phyloP scores from a whole-genome alignment of 495 filamentous ascomycete species.

The Aspergillus cavernicola region DNA sequence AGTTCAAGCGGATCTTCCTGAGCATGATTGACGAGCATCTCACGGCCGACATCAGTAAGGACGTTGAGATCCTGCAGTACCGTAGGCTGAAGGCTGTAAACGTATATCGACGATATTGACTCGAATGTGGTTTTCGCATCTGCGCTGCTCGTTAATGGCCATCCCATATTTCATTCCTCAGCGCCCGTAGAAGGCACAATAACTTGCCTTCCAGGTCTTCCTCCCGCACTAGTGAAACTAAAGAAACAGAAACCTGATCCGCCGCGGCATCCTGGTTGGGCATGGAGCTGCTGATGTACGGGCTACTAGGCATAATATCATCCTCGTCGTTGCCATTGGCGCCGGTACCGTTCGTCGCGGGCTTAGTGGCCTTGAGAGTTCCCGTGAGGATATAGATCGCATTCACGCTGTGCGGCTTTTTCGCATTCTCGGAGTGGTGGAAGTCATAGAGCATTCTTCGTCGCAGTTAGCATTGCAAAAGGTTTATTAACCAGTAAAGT shows the following conservation, averaged over 20 bases:
- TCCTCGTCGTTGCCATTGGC: slow-evolving; percentile 46
- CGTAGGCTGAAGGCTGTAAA: slow-evolving; percentile 79
- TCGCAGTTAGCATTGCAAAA: neutral
- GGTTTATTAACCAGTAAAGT: too few species aligned
- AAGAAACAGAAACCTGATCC: slow-evolving; percentile 39
- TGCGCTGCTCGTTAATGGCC: slow-evolving; percentile 29
- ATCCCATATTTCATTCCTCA: neutral
- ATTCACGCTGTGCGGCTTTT: slow-evolving; percentile 68
- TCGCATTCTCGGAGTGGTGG: slow-evolving; percentile 70
- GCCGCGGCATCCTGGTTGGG: slow-evolving; percentile 43
- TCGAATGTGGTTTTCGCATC: slow-evolving; percentile 66
- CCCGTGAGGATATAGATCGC: slow-evolving; percentile 88
- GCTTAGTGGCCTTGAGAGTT: slow-evolving; percentile 35
- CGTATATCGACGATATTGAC: slow-evolving; percentile 68
- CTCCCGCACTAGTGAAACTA: slow-evolving; percentile 72
- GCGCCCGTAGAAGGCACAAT: neutral
- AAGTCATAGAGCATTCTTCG: slow-evolving; percentile 88
- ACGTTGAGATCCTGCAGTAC: slow-evolving; percentile 71
- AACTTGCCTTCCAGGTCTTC: slow-evolving; percentile 70
- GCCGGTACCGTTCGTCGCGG: slow-evolving; percentile 29
- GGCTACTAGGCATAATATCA: slow-evolving; percentile 69
- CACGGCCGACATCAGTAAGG: slow-evolving; percentile 63
- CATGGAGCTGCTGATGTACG: slow-evolving; percentile 57
- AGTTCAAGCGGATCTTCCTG: slow-evolving; percentile 61
- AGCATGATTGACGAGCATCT: slow-evolving; percentile 49